Base-by-base conservation (phyloP, 2,329 filamentous ascomycete genomes). In the Calonectria pseudoturangicola region DNA sequence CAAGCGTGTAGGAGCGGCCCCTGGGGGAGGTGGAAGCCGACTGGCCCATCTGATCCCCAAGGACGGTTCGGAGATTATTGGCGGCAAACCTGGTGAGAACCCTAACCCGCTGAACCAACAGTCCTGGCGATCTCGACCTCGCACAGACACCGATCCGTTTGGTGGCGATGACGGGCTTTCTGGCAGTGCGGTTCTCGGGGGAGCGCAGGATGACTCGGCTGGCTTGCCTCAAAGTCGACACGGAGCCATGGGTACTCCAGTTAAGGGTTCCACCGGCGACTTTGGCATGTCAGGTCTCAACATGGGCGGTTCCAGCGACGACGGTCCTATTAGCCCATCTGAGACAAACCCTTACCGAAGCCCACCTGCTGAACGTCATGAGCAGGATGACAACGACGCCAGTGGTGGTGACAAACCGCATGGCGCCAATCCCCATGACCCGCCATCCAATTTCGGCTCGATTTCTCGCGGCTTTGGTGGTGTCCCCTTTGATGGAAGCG, bases 321-420 rank as follows among this genome's bases (percentile, higher is more conserved):
- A 88, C n/a, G 94, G 95, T 71, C 93, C 94, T 0, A 91, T 95
- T 81, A 98, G 96, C 82, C 97, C 97, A 13, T 97, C 96, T 0
- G 95, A 98, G 80, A 98, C 97, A 3, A 99, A 99, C 81, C 97
- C 97, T 2, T 99, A 97, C 82, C 94, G 96, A 75, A 98, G 96
- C 82, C 97, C 97, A 2, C 92, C 94, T 9, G 94, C 93, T 45
- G 93, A 95, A 30, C 92, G 92, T 54, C 92, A 93, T 70, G 89
- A 90, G 21, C 91, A 94, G 60, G 90, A 91, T 18, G 90, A 90
- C 9, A 88, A 89, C 56, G 90, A 93, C 54, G 85, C 87, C 7
- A 87, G 88, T 60, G 80, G 83, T 41, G 85, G 87, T 15, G 87
- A 89, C 9, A 86, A 86, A 63, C 81, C 84, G 15, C 87, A 87